phyloP scores from a whole-genome alignment of 345 rosid species.

The Eucalyptus marginata region DNA sequence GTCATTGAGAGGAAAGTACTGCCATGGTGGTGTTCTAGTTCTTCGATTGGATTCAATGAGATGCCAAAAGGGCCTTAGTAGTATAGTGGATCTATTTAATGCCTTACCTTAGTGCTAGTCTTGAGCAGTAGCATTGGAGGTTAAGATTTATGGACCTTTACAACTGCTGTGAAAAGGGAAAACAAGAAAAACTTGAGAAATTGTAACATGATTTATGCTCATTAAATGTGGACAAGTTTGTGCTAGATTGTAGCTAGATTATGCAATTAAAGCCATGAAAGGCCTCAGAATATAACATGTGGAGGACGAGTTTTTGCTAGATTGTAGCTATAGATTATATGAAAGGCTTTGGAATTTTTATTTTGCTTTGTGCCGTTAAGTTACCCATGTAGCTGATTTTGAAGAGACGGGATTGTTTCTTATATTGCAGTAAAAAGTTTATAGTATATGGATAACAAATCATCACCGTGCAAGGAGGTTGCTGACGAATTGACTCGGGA shows the following conservation, averaged over 20 bases:
- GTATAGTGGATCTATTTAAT: neutral
- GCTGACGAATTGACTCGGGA: neutral
- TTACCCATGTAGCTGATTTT: neutral
- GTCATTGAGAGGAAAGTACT: neutral
- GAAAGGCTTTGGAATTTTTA: neutral
- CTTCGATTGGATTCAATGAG: neutral
- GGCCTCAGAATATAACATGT: too few species aligned
- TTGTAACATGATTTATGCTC: neutral
- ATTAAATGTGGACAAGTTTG: neutral
- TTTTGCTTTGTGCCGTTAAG: neutral
- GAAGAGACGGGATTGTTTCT: neutral
- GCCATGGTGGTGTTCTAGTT: neutral
- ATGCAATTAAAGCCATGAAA: too few species aligned
- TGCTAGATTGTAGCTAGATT: neutral
- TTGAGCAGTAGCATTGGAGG: neutral
- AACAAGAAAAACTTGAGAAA: neutral
- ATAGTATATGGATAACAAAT: neutral
- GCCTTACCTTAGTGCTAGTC: neutral
- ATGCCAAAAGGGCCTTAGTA: neutral
- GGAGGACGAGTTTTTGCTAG: neutral
- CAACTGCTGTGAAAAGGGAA: neutral
- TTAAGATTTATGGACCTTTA: neutral
- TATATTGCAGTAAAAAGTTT: neutral
- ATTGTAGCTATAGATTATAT: neutral
- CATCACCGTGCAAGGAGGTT: neutral